Base-by-base conservation (phyloP, 495 filamentous ascomycete genomes). In the Hypoxylon crocopeplum region DNA sequence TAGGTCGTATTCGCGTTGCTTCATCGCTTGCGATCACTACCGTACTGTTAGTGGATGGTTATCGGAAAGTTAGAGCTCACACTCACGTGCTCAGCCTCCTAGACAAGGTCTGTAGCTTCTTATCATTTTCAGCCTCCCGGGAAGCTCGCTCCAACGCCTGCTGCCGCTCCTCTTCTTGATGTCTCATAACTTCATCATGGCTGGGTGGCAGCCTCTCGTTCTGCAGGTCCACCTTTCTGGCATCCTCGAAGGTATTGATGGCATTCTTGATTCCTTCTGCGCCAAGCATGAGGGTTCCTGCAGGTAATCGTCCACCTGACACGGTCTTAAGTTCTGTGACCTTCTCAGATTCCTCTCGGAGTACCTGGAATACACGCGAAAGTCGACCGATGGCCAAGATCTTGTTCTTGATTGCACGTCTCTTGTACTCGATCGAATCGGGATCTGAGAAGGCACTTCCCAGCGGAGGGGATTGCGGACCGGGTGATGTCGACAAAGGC, bases 251-350 rank as follows among this genome's bases (percentile, higher is more conserved):
- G 64, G 84, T 94, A 72, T 82, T 90, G 59, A 98, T 98, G n/a
- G 94, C 94, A 67, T 97, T 92, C 79, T 98, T 98, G 77, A 98
- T 98, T 25, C 94, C 94, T 73, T 98, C 94, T 1, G 94, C 92
- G 41, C 94, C 94, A 20, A 98, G 84, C 93, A 98, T 98, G 39
- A 98, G 85, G 16, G 95, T 98, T 45, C 94, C 94, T 10, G 93
- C 90, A 3, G 94, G 94, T 47, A 98, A 84, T 72, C 93, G 86
- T 33, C 95, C 94, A 44, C 94, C 94, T 48, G 92, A 87, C 24
- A 92, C 94, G 24, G 93, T 97, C 83, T 98, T 98, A 72, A 98
- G 85, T 74, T 98, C 94, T 32, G 92, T 96, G 48, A 98, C 92
- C 55, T 90, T 82, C 78, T 98, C 94, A 2, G 93, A 96, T 72